phyloP scores from a whole-genome alignment of 2,329 filamentous ascomycete genomes.

The Arachnopeziza araneosa region DNA sequence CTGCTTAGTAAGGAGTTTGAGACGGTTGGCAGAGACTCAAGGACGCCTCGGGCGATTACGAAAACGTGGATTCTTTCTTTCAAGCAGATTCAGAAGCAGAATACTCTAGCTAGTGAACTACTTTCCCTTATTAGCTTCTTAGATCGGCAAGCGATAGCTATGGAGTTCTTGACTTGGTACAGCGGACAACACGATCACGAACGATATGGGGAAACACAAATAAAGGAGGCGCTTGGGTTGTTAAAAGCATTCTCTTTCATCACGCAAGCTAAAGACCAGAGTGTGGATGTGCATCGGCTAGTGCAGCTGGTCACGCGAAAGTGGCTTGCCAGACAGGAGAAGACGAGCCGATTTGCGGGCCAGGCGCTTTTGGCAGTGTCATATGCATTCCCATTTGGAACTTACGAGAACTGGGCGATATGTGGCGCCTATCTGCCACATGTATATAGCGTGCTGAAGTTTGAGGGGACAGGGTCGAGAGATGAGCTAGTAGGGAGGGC shows the following conservation, averaged over 20 bases:
- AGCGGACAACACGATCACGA: no score
- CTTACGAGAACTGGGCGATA: background rate
- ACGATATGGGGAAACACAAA: background rate
- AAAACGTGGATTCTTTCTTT: constrained; percentile 34
- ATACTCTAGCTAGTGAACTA: constrained; percentile 35
- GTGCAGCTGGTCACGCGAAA: background rate
- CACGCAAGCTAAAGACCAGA: constrained; percentile 5
- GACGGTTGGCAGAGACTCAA: constrained; percentile 32
- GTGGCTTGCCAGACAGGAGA: background rate
- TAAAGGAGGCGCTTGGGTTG: constrained; percentile 31
- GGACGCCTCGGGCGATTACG: constrained; percentile 32
- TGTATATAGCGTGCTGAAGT: background rate
- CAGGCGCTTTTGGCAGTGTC: background rate
- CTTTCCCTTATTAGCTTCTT: constrained; percentile 43
- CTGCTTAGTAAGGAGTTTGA: constrained; percentile 31
- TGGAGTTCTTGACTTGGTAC: constrained; percentile 28
- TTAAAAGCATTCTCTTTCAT: constrained; percentile 36
- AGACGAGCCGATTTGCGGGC: background rate
- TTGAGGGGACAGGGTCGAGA: no score
- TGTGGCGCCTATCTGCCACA: background rate
- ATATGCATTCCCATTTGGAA: background rate
- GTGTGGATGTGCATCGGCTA: background rate
- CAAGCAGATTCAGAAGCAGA: constrained; percentile 31
- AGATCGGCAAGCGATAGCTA: constrained; percentile 37
- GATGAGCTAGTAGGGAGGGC: no score